Base-by-base conservation (phyloP, 306 rosid species). In the Medicago arabica region DNA sequence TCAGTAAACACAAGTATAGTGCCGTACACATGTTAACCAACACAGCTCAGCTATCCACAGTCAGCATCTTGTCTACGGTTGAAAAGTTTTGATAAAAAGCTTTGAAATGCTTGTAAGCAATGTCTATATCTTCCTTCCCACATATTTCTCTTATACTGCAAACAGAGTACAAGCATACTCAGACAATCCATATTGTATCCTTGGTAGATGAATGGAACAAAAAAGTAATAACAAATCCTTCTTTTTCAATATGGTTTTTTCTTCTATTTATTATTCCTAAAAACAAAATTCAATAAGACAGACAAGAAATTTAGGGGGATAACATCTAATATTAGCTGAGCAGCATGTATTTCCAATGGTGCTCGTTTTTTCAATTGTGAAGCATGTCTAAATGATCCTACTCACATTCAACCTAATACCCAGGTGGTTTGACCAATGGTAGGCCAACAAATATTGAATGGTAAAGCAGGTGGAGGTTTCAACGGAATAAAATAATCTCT, bases 131-230 rank as follows among this genome's bases (percentile, higher is more conserved):
- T 83, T 95, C 92, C 87, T 86, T 95, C 80, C 97, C 99, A 66
- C 97, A 95, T 71, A 95, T 85, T 78, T 90, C 99, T 81, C 97
- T 88, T 75, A 92, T 86, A 78, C 99, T 92, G 96, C 87, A 82
- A 82, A 66, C 50, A 73, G 72, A 49, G 65, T 41, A 76, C 28
- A n/a, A 58, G 47, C 41, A 62, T 28, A 70, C 40, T 71, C 82
- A 50, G 78, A 65, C 61, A 57, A 40, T 25, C 36, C 18, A 70
- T 23, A 36, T 12, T 57, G 21, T 25, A 69, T 18, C 36, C 50
- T 40, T 41, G 39, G 23, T 60, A 44, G 34, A 69, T 61, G 19
- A 70, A 63, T 64, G 77, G 50, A 69, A 67, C 73, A 73, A 17
- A 7, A 57, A 80, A 80, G 38, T 31, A 74, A 70, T 7, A 71